phyloP scores from a whole-genome alignment of 2,329 filamentous ascomycete genomes.

The Ophiostoma triangulosporum region DNA sequence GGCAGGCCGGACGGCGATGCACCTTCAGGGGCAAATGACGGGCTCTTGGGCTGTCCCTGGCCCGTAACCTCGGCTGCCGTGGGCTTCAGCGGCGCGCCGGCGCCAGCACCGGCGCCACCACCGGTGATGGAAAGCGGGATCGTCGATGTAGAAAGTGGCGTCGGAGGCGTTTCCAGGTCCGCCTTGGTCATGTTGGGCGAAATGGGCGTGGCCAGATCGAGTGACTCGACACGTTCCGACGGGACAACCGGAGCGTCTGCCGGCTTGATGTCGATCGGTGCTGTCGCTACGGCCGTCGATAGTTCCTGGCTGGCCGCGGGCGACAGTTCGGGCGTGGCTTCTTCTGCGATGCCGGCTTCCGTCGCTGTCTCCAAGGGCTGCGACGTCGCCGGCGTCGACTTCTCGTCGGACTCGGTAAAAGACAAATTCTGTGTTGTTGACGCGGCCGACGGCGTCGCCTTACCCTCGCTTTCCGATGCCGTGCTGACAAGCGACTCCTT shows the following conservation, averaged over 20 bases:
- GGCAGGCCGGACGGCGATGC: neutral
- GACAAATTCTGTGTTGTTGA: conserved; percentile 5
- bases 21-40: neutral
- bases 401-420: conserved; percentile 26
- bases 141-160: neutral
- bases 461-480: conserved; percentile 34
- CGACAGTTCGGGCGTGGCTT: neutral
- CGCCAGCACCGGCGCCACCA: too few relatives aligned
- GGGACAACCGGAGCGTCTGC: conserved; percentile 5
- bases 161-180: neutral
- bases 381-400: conserved; percentile 27
- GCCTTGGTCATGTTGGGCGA: neutral
- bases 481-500: conserved; percentile 43
- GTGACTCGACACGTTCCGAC: conserved; percentile 26
- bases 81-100: neutral
- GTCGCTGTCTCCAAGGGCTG: conserved; percentile 15
- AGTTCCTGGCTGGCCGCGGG: conserved; percentile 13
- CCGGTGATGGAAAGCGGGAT: neutral
- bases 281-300: neutral
- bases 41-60: neutral
- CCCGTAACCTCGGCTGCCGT: neutral
- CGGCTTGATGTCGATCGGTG: conserved; percentile 9
- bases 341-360: neutral
- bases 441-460: conserved; percentile 17
- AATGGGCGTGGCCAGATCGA: conserved; percentile 32